phyloP scores from a whole-genome alignment of 176 grass and related monocot genomes.

The Triticum turgidum region DNA sequence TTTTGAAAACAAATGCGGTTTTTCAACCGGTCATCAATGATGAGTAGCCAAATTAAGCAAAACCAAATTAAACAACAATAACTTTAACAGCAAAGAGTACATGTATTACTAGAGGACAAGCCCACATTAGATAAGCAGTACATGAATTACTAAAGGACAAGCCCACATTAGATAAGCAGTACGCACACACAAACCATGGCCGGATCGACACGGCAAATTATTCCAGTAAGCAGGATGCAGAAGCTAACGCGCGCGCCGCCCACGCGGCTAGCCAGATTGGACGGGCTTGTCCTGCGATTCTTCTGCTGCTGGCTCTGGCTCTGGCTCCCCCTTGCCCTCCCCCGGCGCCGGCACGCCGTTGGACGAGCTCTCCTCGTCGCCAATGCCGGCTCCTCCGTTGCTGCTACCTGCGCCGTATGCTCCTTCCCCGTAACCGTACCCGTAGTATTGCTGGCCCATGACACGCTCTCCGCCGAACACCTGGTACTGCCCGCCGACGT shows the following conservation, averaged over 20 bases:
- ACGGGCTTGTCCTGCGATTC: neutral
- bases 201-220: neutral
- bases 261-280: neutral
- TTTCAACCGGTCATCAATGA: neutral
- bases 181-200: neutral
- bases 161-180: no score
- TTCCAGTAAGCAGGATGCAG: neutral
- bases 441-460: neutral
- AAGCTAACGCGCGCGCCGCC: neutral
- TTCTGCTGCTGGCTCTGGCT: neutral
- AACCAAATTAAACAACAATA: neutral
- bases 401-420: neutral
- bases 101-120: no score
- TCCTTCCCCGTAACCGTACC: neutral
- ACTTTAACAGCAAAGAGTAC: neutral
- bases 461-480: neutral
- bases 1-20: neutral
- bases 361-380: constrained; percentile 24
- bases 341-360: neutral
- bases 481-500: neutral
- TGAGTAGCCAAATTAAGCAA: neutral
- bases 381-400: neutral
- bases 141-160: neutral
- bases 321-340: no score
- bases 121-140: neutral